These are phyloP conservation scores for Beauveria australis DNA, from an alignment of 2,329 filamentous ascomycete genomes.

Conservation along the genomic window DNA sequence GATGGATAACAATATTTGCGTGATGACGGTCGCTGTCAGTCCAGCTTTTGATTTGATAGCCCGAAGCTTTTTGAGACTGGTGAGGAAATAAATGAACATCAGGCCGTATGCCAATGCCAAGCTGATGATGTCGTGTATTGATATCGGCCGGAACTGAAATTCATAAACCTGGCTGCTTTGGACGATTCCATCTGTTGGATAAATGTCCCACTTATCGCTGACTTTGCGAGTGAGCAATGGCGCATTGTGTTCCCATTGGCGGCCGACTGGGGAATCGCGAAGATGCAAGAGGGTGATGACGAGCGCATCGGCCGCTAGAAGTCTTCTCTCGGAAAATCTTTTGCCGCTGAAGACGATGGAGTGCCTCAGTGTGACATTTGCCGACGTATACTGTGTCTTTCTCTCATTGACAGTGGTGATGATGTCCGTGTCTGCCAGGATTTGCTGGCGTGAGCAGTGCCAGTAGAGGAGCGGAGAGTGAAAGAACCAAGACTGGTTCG, in stretches of 20 bases:
- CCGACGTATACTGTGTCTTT: constrained; percentile 53
- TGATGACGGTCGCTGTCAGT: constrained; percentile 60
- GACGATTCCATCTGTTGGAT: constrained; percentile 49
- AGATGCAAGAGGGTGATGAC: constrained; percentile 70
- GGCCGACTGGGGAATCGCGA: constrained; percentile 54
- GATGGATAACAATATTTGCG: constrained; percentile 63
- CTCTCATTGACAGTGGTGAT: constrained; percentile 60
- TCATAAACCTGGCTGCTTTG: constrained; percentile 59
- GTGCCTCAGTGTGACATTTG: constrained; percentile 67
- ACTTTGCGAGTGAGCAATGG: constrained; percentile 41
- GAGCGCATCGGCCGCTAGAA: constrained; percentile 67
- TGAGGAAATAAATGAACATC: constrained; percentile 55
- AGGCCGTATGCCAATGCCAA: constrained; percentile 58
- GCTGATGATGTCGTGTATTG: constrained; percentile 53
- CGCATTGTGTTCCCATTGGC: constrained; percentile 56
- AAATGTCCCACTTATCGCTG: constrained; percentile 53
- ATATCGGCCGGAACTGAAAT: constrained; percentile 71
- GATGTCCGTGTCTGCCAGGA: constrained; percentile 55
- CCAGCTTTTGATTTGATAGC: constrained; percentile 71
- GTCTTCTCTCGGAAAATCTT: constrained; percentile 56
- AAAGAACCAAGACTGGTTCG: constrained; percentile 63
- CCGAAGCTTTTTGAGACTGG: constrained; percentile 59
- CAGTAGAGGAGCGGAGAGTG: constrained; percentile 80
- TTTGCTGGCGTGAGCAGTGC: constrained; percentile 53
- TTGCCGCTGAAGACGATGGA: constrained; percentile 81